Percentiles rank a stretch among this genome's conserved stretches.
Conservation (phyloP, 768 basidiomycete genomes). For the Neoboletus magnificus region DNA sequence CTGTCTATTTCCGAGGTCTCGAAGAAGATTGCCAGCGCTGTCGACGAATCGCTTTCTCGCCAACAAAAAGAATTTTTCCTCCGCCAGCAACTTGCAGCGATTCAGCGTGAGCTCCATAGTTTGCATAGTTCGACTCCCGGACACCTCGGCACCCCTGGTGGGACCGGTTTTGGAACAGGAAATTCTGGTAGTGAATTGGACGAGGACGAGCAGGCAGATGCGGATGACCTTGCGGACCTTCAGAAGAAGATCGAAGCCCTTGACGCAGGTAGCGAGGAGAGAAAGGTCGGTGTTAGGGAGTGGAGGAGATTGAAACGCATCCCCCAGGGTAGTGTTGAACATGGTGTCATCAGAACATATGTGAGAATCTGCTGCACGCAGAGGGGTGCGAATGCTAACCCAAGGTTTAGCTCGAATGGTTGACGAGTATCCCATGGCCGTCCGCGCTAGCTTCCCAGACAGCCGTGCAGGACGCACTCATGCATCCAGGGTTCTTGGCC, state of each 20-base stretch:
- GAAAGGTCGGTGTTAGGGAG: conserved; percentile 78
- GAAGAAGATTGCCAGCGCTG: conserved; percentile 74
- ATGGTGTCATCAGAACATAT: conserved; percentile 82
- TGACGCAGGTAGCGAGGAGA: conserved; percentile 70
- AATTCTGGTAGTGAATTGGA: conserved; percentile 51
- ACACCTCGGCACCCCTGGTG: conserved; percentile 11
- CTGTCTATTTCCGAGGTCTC: conserved; percentile 77
- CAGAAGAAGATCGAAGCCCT: conserved; percentile 73
- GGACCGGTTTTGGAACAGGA: conserved; percentile 25
- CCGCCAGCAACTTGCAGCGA: conserved; percentile 77
- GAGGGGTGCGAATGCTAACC: conserved; percentile 5
- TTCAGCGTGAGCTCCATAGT: conserved; percentile 68
- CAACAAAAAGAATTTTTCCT: conserved; percentile 88
- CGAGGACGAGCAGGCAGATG: conserved; percentile 77
- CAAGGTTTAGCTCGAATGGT: conserved; percentile 68
- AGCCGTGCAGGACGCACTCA: conserved; percentile 36
- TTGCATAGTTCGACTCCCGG: conserved; percentile 39
- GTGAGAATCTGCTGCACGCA: conserved; percentile 40
- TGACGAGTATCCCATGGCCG: conserved; percentile 83
- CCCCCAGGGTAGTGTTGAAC: conserved; percentile 87
- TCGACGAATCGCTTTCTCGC: conserved; percentile 81
- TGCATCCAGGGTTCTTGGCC: conserved; percentile 57
- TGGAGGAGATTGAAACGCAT: conserved; percentile 83
- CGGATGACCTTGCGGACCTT: conserved; percentile 73
- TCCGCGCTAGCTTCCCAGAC: conserved; percentile 30